These are phyloP conservation scores for Clavispora vitiphila DNA, from an alignment of 805 yeast genomes.

Conservation along the genomic window DNA sequence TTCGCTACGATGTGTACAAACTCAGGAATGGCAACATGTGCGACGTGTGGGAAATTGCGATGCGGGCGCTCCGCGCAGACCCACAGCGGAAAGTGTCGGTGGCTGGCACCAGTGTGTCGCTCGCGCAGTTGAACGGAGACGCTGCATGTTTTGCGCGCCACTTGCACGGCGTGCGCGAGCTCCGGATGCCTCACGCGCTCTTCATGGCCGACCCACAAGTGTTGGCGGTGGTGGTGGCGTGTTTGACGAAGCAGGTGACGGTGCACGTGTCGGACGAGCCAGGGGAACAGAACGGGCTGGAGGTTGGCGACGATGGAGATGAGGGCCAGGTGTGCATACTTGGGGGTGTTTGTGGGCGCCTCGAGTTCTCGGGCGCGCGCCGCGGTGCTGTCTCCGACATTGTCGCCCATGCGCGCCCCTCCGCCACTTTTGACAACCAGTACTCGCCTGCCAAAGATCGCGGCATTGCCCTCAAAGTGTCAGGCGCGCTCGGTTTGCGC, in stretches of 20 bases:
- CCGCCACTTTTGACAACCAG: constrained; percentile 21
- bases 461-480: constrained; percentile 30
- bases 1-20: constrained; percentile 56
- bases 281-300: too few species aligned
- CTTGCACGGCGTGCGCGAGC: constrained; percentile 8
- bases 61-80: constrained; percentile 19
- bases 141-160: neutral
- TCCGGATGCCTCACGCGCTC: constrained; percentile 24
- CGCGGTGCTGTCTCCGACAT: neutral
- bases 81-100: constrained; percentile 16
- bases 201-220: constrained; percentile 24
- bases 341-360: neutral
- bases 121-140: constrained; percentile 21
- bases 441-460: constrained; percentile 30
- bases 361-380: neutral
- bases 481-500: constrained; percentile 13
- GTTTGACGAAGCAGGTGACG: constrained; percentile 39
- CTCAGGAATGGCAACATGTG: constrained; percentile 69
- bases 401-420: neutral
- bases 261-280: constrained; percentile 33
- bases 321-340: neutral
- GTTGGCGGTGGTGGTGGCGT: constrained; percentile 38
- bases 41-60: constrained; percentile 64
- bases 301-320: neutral
- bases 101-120: constrained; percentile 14